Percentiles rank a stretch among this genome's conserved stretches.
These are phyloP conservation scores for Fusarium gaditjirri DNA, from an alignment of 2,329 filamentous ascomycete species.

Conservation along the genomic window DNA sequence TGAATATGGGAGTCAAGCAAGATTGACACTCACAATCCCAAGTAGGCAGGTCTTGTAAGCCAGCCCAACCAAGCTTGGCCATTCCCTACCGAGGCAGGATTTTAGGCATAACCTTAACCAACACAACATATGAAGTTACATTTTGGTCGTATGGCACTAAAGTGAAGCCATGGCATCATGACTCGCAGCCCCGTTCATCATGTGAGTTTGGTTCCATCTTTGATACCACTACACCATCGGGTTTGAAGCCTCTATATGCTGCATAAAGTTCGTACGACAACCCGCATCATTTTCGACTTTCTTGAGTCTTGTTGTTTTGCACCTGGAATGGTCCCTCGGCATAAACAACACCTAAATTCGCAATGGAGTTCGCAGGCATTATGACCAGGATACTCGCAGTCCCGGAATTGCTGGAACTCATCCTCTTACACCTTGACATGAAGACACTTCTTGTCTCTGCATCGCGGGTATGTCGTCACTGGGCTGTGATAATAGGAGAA, in stretches of 20 bases:
- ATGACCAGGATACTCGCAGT: not conserved
- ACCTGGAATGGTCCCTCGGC: not conserved
- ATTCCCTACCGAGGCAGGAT: constrained; percentile 6
- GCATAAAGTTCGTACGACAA: not conserved
- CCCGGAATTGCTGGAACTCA: constrained; percentile 45
- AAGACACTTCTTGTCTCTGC: constrained; percentile 42
- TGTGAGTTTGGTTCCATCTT: not conserved
- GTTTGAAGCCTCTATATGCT: not conserved
- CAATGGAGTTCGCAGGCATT: not conserved
- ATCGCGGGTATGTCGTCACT: constrained; percentile 39
- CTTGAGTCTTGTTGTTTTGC: not conserved
- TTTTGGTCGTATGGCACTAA: not conserved
- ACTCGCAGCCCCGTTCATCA: not conserved
- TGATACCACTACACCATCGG: not conserved
- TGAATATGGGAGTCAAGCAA: not conserved
- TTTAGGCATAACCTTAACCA: not conserved
- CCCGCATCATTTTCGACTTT: not conserved
- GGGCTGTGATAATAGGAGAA: constrained; percentile 22
- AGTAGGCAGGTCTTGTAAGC: not conserved
- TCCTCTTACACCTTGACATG: constrained; percentile 43
- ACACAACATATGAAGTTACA: not conserved
- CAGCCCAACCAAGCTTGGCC: not conserved
- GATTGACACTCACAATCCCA: not conserved
- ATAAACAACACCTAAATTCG: not conserved
- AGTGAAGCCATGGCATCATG: constrained; percentile 11